phyloP scores from a whole-genome alignment of 192 early-diverging fungal species.

The Coemansia pectinata region DNA sequence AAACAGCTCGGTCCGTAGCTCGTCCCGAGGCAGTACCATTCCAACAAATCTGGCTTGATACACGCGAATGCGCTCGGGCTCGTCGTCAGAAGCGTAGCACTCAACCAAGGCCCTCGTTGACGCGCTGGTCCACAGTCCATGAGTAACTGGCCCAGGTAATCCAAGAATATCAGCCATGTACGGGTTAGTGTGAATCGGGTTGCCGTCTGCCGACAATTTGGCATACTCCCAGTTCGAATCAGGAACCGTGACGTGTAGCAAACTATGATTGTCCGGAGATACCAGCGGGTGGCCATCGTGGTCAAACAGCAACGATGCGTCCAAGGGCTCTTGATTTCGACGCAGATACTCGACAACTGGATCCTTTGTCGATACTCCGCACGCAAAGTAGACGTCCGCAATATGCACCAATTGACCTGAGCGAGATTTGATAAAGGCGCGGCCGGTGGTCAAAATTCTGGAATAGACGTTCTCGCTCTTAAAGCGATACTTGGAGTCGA shows the following conservation, averaged over 20 bases:
- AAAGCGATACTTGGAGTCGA: slow-evolving; percentile 70
- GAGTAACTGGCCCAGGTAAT: slow-evolving; percentile 87
- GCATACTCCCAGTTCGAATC: slow-evolving; percentile 81
- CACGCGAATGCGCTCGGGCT: slow-evolving; percentile 76
- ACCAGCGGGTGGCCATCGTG: slow-evolving; percentile 59
- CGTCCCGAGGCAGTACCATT: slow-evolving; percentile 89
- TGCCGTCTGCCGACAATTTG: slow-evolving; percentile 76
- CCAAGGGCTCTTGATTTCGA: slow-evolving; percentile 66
- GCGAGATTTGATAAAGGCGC: slow-evolving; percentile 56
- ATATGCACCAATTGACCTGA: slow-evolving; percentile 66
- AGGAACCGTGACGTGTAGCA: slow-evolving; percentile 52
- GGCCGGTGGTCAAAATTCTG: slow-evolving; percentile 69
- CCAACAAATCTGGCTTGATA: slow-evolving; percentile 82
- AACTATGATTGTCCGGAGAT: not conserved
- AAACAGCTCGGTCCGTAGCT: slow-evolving; percentile 75
- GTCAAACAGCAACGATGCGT: slow-evolving; percentile 71
- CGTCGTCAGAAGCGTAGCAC: slow-evolving; percentile 83
- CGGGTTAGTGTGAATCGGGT: slow-evolving; percentile 92
- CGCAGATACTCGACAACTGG: slow-evolving; percentile 83
- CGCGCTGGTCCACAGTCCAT: slow-evolving; percentile 95
- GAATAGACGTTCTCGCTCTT: slow-evolving; percentile 61
- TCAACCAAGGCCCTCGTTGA: slow-evolving; percentile 90
- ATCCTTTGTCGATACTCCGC: slow-evolving; percentile 69
- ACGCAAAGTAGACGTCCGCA: slow-evolving; percentile 73
- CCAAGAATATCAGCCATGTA: slow-evolving; percentile 87